Base-by-base conservation (phyloP, 2,329 filamentous ascomycete genomes). In the Ophiosphaerella narmari region DNA sequence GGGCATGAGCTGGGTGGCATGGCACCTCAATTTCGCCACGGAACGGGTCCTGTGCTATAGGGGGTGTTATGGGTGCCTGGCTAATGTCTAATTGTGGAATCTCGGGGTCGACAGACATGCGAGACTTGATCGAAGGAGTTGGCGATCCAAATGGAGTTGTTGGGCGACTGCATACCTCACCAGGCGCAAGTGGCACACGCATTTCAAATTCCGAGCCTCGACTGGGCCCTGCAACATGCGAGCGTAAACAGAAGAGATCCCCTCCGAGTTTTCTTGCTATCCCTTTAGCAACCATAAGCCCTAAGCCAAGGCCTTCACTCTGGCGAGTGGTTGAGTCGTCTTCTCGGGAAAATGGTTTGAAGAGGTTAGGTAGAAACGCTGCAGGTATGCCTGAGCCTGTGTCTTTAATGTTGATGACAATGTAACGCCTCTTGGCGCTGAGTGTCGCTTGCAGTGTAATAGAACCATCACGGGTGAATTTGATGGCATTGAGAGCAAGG, bases 211-310 rank as follows among this genome's bases (percentile, higher is more conserved):
- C 85, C 1, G 85, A 84, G 9, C 87, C 87, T 62, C 80, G 82
- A 29, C 77, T 71, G 8, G 83, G 80, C 0, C 85, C 86, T 7
- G 79, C 75, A 0, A 85, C 86, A 29, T 84, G 81, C 4, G 87
- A 87, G 42, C 81, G 79, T 36, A 85, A 78, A 58, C 86, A 84
- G 43, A 82, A 80, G 16, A 90, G 74, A 68, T 89, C 86, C 13
- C 87, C 87, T 23, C 86, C 85, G 48, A 89, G 80, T 65, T 86
- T 87, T 46, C 86, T 79, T 5, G 86, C 84, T 39, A 89, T 77
- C 3, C 86, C 86, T 70, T 89, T 89, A 1, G 86, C 87, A n/a
- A 89, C 87, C 63, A 89, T 78, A 9, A 90, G 74, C 24, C 87
- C 86, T 6, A 90, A 75, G 0, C 87, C 87, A 3, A 89, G 75